A percentile compares a stretch with the other conserved stretches of the same genome.
These are phyloP conservation scores for Aspergillus pseudotamarii DNA, from an alignment of 2,329 filamentous ascomycete species.

Conservation along the genomic window DNA sequence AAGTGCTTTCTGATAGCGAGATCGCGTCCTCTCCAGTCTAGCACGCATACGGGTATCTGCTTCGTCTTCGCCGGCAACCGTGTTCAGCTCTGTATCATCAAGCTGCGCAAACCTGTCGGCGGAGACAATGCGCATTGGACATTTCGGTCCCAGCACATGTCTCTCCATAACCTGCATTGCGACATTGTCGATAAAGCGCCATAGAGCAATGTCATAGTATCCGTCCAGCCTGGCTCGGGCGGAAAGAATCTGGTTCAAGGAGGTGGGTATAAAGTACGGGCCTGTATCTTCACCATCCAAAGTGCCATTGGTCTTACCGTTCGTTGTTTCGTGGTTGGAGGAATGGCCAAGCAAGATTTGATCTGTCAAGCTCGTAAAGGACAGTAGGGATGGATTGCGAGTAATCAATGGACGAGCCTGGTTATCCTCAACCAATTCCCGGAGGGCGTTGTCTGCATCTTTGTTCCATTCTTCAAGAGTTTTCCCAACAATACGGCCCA, in stretches of 20 bases:
- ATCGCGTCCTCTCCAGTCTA: constrained; percentile 11
- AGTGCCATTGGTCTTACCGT: background rate
- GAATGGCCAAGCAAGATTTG: background rate
- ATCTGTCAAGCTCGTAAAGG: background rate
- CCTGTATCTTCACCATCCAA: background rate
- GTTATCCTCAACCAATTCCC: background rate
- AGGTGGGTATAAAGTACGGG: background rate
- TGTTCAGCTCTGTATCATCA: constrained; percentile 14
- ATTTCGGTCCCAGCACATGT: constrained; percentile 15
- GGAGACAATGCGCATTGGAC: constrained; percentile 12
- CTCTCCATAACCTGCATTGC: constrained; percentile 17
- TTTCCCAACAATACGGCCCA: background rate
- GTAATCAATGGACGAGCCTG: background rate
- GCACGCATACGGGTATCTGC: constrained; percentile 11
- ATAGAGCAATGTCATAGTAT: constrained; percentile 16
- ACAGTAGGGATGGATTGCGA: background rate
- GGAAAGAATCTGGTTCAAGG: background rate
- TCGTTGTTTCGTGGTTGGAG: background rate
- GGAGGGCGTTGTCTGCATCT: background rate
- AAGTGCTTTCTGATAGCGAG: constrained; percentile 15
- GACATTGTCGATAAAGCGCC: constrained; percentile 20
- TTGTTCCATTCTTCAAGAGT: background rate
- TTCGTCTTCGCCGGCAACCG: constrained; percentile 20
- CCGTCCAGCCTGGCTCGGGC: background rate
- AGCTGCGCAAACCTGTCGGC: constrained; percentile 8